A percentile compares a stretch with the other conserved stretches of the same genome.
Evolutionary conservation across 257 asterid genomes (phyloP).

Genomic region (Salvia rosmarinus): DNA sequence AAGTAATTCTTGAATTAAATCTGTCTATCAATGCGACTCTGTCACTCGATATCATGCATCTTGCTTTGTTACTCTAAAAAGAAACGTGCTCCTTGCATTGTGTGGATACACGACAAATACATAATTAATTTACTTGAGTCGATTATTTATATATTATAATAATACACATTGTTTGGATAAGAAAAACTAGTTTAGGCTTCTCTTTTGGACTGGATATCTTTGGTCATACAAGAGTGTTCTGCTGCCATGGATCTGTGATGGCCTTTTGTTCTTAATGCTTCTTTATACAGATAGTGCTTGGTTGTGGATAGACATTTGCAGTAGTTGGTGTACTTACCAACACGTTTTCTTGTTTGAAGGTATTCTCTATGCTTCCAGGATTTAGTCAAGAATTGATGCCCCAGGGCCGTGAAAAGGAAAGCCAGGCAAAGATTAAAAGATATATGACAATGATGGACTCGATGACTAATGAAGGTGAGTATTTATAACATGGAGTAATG

Average conservation of each 20-base stretch:
- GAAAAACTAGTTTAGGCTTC: neutral
- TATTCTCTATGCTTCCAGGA: conserved; percentile 97
- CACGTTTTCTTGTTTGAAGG: conserved; percentile 46
- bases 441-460: conserved; percentile 99
- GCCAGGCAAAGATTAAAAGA: conserved; percentile 85
- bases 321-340: conserved; percentile 10
- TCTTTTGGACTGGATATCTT: conserved; percentile 16
- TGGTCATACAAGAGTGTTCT: neutral
- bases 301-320: neutral
- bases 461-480: conserved; percentile 92
- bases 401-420: conserved; percentile 89
- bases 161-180: neutral
- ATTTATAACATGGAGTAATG: neutral
- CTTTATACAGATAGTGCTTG: neutral
- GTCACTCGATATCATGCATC: neutral
- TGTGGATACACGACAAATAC: neutral
- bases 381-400: conserved; percentile 94
- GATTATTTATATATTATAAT: neutral
- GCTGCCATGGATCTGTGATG: neutral
- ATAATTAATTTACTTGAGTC: neutral
- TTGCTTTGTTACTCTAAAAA: neutral
- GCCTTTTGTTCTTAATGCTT: conserved; percentile 10
- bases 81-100: neutral
- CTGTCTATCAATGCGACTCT: neutral
- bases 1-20: neutral